Base-by-base conservation (phyloP, 768 basidiomycete species). In the Lactifluus hygrophoroides region DNA sequence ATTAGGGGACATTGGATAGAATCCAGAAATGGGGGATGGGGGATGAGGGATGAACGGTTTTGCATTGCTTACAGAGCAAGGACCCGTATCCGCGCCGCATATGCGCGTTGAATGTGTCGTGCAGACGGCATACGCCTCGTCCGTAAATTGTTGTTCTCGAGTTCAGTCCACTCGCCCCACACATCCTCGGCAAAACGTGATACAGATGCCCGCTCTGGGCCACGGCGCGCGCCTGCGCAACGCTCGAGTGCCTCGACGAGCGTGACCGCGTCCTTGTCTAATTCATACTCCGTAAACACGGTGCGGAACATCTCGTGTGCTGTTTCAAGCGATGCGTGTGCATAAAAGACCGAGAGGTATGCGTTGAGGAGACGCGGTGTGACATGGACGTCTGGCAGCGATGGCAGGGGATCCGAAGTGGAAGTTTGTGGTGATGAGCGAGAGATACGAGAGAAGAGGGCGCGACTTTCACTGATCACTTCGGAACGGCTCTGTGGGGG, bases 341-440 rank as follows among this genome's bases (percentile, higher is more conserved):
- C 68, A 65, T 87, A 87, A 67, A 85, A 80, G 0, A 94, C 86
- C 13, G 87, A 82, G 50, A 96, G 73, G 67, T 90, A 97, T 3
- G 92, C 81, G 64, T 87, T 90, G 62, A 94, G 65, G 6, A 96
- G 77, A 1, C 79, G 76, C 0, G 89, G 65, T 0, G 83, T 81
- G 51, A 87, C 66, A 6, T 69, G 48, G 34, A 94, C 88, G 54
- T 75, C 64, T 6, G 69, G 68, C 70, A 95, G 61, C 17, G 35
- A 17, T 32, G 43, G 48, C 11, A 43, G 44, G 23, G 38, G 14
- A 2, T 11, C 34, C 16, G 48, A 54, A 49, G 59, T 48, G 11
- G 58, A 28, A 30, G 45, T 3, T 10, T 28, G 35, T 30, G 35
- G 25, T 4, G 59, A 51, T 32, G 43, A 28, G 43, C 30, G 70